Base-by-base conservation (phyloP, 495 filamentous ascomycete species). In the Hyaloscypha variabilis region DNA sequence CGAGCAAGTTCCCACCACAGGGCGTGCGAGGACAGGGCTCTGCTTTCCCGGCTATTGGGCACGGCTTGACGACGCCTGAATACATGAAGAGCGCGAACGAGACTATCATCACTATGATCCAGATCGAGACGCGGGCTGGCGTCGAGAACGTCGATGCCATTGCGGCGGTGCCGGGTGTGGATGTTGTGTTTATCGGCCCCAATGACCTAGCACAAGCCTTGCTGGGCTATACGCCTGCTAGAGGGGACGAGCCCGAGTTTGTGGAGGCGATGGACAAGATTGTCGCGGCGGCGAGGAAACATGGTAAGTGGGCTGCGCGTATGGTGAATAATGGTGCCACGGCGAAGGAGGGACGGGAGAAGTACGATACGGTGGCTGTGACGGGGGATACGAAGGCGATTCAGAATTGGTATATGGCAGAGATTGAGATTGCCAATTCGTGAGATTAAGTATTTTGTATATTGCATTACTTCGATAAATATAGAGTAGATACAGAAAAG, bases 321-420 rank as follows among this genome's bases (percentile, higher is more conserved):
- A 68, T 67, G 50, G 59, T 72, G 5, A 78, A 75, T 58, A 66
- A 77, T 42, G 72, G 75, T 11, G 56, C 60, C 0, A 51, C 58
- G 5, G 71, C 72, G 1, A 77, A 75, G 66, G 67, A 72, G 26
- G 74, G 59, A 10, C 60, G 66, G 57, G 63, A 64, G 30, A 69
- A 62, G 29, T 77, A 73, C 51, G 75, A 77, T 61, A 76, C 68
- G 11, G 75, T 77, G 3, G 73, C 72, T 14, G 72, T 77, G 25
- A 75, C 72, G 31, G 74, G 72, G 36, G 75, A 77, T 29, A 77
- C 72, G 2, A 74, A 74, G 59, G 72, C 75, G 0, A 72, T 77
- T 54, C 74, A 77, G 58, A 75, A 75, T 34, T 76, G 75, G 74
- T 77, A 77, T 61, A 76, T 72, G 29, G 64, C 74, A 14, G 75